phyloP scores from a whole-genome alignment of 2,329 filamentous ascomycete genomes.

The Diaporthe sp. region DNA sequence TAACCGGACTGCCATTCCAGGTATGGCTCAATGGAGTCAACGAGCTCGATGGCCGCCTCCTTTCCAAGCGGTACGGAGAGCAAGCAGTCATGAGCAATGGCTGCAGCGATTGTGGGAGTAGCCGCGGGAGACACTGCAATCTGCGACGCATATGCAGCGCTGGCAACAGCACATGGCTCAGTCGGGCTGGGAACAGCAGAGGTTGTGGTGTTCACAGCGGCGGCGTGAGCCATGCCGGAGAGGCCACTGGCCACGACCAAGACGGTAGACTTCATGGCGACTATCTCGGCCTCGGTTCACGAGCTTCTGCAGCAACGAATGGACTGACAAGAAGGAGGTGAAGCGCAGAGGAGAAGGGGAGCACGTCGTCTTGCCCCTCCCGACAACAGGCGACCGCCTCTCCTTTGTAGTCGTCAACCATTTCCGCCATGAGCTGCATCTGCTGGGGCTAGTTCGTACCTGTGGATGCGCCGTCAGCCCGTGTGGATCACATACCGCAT shows the following conservation, averaged over 20 bases:
- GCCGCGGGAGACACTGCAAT: constrained; percentile 40
- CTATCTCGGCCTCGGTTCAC: background rate
- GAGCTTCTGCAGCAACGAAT: constrained; percentile 20
- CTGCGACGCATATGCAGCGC: constrained; percentile 35
- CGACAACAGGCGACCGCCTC: constrained; percentile 1
- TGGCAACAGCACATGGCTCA: constrained; percentile 38
- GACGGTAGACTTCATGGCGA: constrained; percentile 24
- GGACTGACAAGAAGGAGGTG: background rate
- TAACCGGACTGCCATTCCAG: constrained; percentile 58
- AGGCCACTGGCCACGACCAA: constrained; percentile 31
- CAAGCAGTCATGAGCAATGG: constrained; percentile 56
- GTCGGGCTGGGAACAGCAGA: constrained; percentile 27
- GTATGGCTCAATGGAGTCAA: constrained; percentile 57
- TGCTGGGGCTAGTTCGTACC: background rate
- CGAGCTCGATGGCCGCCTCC: constrained; percentile 54
- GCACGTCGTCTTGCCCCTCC: background rate
- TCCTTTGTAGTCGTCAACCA: constrained; percentile 33
- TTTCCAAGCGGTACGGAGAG: constrained; percentile 58
- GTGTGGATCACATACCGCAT: constrained; percentile 2
- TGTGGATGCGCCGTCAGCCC: constrained; percentile 3
- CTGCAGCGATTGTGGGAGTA: constrained; percentile 53
- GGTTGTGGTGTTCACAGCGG: constrained; percentile 28
- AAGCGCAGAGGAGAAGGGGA: background rate
- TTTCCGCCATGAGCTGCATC: constrained; percentile 3
- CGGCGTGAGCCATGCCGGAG: constrained; percentile 18